Percentiles rank a stretch among this genome's conserved stretches.
These are phyloP conservation scores for Talaromyces stipitatus DNA, from an alignment of 495 filamentous ascomycete species.

Conservation along the genomic window DNA sequence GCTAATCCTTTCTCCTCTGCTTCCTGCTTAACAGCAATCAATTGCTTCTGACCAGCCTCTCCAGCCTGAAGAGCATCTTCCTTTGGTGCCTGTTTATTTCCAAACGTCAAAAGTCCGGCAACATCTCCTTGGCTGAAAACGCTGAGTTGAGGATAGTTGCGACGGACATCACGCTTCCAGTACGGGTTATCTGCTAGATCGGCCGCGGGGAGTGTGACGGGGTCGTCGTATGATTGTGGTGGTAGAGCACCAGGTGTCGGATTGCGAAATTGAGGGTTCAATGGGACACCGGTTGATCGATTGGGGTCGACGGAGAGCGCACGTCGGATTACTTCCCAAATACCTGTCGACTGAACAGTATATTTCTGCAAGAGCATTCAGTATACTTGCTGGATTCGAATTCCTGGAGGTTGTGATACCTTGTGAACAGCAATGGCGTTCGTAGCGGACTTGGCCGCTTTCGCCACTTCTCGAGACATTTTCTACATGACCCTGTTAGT, in stretches of 20 bases:
- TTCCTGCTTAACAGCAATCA: constrained; percentile 73
- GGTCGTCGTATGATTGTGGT: constrained; percentile 76
- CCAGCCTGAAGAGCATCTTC: constrained; percentile 71
- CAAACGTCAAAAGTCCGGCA: constrained; percentile 76
- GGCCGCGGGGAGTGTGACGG: constrained; percentile 81
- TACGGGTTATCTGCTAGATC: constrained; percentile 97
- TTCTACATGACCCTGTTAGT: neutral
- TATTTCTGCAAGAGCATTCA: constrained; percentile 66
- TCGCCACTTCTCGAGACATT: constrained; percentile 35
- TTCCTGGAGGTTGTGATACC: constrained; percentile 14
- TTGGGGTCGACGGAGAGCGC: constrained; percentile 75
- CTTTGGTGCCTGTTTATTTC: constrained; percentile 71
- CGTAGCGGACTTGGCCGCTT: constrained; percentile 36
- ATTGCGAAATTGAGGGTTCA: constrained; percentile 89
- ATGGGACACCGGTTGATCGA: constrained; percentile 82
- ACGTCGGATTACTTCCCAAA: constrained; percentile 81
- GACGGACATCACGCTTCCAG: constrained; percentile 88
- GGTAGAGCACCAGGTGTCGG: constrained; percentile 76
- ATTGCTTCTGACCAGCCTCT: constrained; percentile 70
- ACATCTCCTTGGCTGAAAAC: constrained; percentile 78
- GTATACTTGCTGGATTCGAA: neutral
- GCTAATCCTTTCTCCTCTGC: constrained; percentile 64
- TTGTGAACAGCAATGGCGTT: constrained; percentile 30
- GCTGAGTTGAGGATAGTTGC: constrained; percentile 77
- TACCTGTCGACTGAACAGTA: constrained; percentile 82